Conservation (phyloP, 2,329 filamentous ascomycete species). For the Aschersonia sp. region DNA sequence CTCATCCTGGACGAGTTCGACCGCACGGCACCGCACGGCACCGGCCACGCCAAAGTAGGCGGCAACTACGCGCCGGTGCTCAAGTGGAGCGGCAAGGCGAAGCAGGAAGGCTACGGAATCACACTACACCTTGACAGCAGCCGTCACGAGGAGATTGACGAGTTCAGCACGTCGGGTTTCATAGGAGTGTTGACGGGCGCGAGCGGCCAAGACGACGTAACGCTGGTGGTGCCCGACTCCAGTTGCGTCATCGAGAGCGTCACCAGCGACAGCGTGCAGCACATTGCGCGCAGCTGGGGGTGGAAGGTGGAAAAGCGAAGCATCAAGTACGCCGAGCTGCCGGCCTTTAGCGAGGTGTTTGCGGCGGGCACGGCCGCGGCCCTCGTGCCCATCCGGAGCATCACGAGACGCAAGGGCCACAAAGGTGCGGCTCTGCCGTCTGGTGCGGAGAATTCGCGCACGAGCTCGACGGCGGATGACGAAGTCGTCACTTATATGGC, state of each 20-base stretch:
- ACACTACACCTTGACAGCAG: constrained; percentile 86
- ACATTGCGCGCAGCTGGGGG: constrained; percentile 63
- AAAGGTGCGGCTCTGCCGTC: constrained; percentile 4
- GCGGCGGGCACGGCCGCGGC: constrained; percentile 86
- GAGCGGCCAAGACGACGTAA: constrained; percentile 43
- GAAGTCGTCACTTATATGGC: constrained; percentile 44
- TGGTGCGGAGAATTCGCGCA: constrained; percentile 20
- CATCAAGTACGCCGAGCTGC: constrained; percentile 48
- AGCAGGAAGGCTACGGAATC: constrained; percentile 73
- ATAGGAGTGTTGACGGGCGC: constrained; percentile 56
- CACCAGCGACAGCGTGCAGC: constrained; percentile 64
- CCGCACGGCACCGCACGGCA: constrained; percentile 80
- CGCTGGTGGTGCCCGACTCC: constrained; percentile 76
- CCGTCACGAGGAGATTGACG: constrained; percentile 73
- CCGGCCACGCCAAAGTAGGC: constrained; percentile 83
- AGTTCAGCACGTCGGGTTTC: constrained; percentile 92
- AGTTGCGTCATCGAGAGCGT: constrained; percentile 79
- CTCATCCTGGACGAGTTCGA: constrained; percentile 89
- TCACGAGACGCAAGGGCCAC: constrained; percentile 48
- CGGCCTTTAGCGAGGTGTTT: constrained; percentile 56
- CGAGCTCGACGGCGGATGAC: constrained; percentile 18
- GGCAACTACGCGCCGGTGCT: constrained; percentile 94
- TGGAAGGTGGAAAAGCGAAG: constrained; percentile 71
- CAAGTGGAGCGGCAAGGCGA: constrained; percentile 71
- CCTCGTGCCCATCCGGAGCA: constrained; percentile 81